Evolutionary conservation across 2,329 filamentous ascomycete species (phyloP).

Genomic region (Phialophora tarda): DNA sequence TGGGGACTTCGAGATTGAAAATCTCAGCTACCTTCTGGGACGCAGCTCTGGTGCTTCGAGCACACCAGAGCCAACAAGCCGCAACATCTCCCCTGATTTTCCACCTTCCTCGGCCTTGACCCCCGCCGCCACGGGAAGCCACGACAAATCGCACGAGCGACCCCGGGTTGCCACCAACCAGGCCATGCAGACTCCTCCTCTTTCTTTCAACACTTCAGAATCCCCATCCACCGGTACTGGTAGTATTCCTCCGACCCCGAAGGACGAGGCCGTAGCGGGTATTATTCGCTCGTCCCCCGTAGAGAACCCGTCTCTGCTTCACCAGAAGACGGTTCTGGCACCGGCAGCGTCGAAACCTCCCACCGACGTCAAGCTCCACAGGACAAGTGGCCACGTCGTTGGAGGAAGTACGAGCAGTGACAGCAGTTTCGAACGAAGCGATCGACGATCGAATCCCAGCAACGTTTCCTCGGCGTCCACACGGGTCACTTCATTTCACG

Average conservation of each 20-base stretch:
- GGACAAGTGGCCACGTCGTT: conserved; percentile 14
- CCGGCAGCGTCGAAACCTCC: conserved; percentile 15
- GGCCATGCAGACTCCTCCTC: conserved; percentile 28
- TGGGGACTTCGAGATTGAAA: conserved; percentile 75
- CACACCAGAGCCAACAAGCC: conserved; percentile 57
- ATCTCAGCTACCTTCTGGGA: conserved; percentile 24
- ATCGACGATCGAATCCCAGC: conserved; percentile 79
- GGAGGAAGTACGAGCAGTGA: conserved; percentile 71
- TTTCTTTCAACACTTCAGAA: conserved; percentile 26
- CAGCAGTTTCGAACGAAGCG: conserved; percentile 66
- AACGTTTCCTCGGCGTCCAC: conserved; percentile 82
- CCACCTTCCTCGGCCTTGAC: conserved; percentile 3
- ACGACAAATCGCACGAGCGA: conserved; percentile 10
- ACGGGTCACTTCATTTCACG: conserved; percentile 68
- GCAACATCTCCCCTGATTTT: conserved; percentile 17
- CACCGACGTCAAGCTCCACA: conserved; percentile 23
- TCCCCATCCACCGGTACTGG: conserved; percentile 27
- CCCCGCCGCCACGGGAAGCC: conserved; percentile 2
- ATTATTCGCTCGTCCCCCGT: conserved; percentile 27
- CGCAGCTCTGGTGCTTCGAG: conserved; percentile 31
- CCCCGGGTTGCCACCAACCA: conserved; percentile 23
- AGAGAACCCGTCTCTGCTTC: conserved; percentile 7
- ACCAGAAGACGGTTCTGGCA: conserved; percentile 10
- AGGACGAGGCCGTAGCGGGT: conserved; percentile 25
- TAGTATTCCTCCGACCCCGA: conserved; percentile 28